phyloP scores from a whole-genome alignment of 306 rosid species.

The Amphicarpaea edgeworthii region DNA sequence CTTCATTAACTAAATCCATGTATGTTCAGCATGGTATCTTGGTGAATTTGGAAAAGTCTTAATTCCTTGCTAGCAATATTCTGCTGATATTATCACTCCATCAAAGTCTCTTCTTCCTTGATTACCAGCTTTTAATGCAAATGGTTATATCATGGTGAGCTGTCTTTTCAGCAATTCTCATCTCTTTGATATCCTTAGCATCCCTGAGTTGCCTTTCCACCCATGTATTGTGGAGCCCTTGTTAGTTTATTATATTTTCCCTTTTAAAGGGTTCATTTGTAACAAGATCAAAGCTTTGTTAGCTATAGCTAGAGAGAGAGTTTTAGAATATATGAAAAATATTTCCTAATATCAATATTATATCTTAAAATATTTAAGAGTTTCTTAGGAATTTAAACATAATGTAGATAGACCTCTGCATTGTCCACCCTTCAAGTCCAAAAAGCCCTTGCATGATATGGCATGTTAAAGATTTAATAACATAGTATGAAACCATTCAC shows the following conservation, averaged over 20 bases:
- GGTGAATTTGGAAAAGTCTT: not conserved
- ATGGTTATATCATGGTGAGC: not conserved
- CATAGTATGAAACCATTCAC: not conserved
- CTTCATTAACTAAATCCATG: not conserved
- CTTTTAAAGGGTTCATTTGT: not conserved
- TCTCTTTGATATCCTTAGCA: slow-evolving; percentile 6
- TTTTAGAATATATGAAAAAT: not conserved
- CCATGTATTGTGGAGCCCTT: not conserved
- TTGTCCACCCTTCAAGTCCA: not conserved
- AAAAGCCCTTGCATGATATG: not conserved
- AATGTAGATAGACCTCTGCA: not conserved
- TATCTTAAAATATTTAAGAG: not conserved
- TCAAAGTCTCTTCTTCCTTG: not conserved
- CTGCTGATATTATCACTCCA: not conserved
- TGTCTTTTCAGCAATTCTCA: not conserved
- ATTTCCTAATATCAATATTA: not conserved
- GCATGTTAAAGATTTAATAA: not conserved
- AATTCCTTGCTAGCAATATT: not conserved
- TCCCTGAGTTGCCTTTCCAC: not conserved
- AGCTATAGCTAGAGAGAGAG: not conserved
- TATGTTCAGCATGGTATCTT: not conserved
- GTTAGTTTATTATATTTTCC: not conserved
- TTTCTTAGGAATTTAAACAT: not conserved
- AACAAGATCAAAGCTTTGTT: not conserved
- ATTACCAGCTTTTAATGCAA: not conserved